phyloP scores from a whole-genome alignment of 306 rosid species.

The Sechiopsis laciniata region DNA sequence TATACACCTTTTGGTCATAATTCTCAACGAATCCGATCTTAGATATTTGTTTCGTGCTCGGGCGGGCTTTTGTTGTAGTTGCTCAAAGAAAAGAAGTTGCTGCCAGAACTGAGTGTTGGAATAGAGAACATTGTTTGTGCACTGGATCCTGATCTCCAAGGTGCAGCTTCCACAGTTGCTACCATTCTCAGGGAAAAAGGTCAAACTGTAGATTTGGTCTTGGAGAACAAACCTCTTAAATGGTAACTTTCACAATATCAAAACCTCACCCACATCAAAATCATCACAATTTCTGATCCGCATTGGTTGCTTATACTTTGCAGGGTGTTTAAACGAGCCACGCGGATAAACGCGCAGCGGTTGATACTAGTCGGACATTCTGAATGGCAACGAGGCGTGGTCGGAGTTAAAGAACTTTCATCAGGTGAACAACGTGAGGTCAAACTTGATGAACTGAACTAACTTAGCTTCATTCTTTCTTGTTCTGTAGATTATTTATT shows the following conservation, averaged over 20 bases:
- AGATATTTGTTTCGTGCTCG: not conserved
- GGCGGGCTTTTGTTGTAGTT: conserved; percentile 37
- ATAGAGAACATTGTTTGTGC: conserved; percentile 74
- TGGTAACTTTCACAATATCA: conserved; percentile 44
- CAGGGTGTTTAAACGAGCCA: conserved; percentile 85
- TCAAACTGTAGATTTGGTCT: conserved; percentile 74
- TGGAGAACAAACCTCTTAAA: conserved; percentile 89
- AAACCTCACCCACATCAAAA: not conserved
- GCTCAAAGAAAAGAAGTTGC: conserved; percentile 84
- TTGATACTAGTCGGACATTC: conserved; percentile 78
- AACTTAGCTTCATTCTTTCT: conserved; percentile 20
- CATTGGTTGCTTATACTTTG: conserved; percentile 15
- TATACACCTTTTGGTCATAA: not conserved
- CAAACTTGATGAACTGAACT: conserved; percentile 68
- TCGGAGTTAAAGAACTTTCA: conserved; percentile 70
- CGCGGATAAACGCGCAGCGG: conserved; percentile 64
- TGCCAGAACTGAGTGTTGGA: conserved; percentile 60
- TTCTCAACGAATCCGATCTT: not conserved
- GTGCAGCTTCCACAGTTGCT: conserved; percentile 77
- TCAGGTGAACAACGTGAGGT: conserved; percentile 80
- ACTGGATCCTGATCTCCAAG: conserved; percentile 83
- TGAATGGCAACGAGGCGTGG: conserved; percentile 90
- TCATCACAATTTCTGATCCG: not conserved
- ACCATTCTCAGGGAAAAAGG: conserved; percentile 69
- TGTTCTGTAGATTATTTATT: not conserved